These are phyloP conservation scores for Colletotrichum sp. DNA, from an alignment of 2,329 filamentous ascomycete species.

Conservation along the genomic window DNA sequence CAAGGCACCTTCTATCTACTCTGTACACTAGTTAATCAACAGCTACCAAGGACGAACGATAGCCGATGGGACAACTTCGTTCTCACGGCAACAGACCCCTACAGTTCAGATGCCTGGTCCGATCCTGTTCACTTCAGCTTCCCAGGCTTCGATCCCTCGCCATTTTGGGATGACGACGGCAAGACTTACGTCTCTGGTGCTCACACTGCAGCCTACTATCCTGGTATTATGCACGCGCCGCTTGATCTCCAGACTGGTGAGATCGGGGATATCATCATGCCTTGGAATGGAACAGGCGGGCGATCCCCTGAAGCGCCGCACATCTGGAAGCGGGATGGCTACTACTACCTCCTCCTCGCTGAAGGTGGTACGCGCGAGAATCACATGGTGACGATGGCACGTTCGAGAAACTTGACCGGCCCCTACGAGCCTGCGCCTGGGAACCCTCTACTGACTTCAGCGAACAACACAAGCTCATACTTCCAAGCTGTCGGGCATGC, in stretches of 20 bases:
- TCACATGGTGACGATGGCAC: conserved; percentile 55
- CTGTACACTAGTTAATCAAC: conserved; percentile 31
- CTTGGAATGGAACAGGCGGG: conserved; percentile 54
- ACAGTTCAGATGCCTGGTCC: conserved; percentile 26
- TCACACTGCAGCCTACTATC: conserved; percentile 27
- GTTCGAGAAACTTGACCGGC: conserved; percentile 44
- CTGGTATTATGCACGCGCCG: conserved; percentile 42
- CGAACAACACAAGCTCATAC: conserved; percentile 45
- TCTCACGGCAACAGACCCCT: conserved; percentile 23
- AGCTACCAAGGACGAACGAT: neutral
- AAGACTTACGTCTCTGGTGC: conserved; percentile 53
- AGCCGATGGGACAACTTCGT: conserved; percentile 20
- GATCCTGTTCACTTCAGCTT: conserved; percentile 29
- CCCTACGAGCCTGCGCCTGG: conserved; percentile 46
- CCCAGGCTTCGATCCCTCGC: conserved; percentile 48
- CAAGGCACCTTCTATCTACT: conserved; percentile 49
- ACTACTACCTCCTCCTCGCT: conserved; percentile 58
- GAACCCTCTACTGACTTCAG: conserved; percentile 52
- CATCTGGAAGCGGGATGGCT: conserved; percentile 54
- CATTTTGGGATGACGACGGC: conserved; percentile 62
- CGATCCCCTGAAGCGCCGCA: conserved; percentile 57
- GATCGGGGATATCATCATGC: conserved; percentile 38
- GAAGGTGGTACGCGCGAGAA: conserved; percentile 55
- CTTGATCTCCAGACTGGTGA: conserved; percentile 44
- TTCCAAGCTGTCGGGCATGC: conserved; percentile 62